Conservation (phyloP, 2,329 filamentous ascomycete genomes). For the Trichophaea hybrida region DNA sequence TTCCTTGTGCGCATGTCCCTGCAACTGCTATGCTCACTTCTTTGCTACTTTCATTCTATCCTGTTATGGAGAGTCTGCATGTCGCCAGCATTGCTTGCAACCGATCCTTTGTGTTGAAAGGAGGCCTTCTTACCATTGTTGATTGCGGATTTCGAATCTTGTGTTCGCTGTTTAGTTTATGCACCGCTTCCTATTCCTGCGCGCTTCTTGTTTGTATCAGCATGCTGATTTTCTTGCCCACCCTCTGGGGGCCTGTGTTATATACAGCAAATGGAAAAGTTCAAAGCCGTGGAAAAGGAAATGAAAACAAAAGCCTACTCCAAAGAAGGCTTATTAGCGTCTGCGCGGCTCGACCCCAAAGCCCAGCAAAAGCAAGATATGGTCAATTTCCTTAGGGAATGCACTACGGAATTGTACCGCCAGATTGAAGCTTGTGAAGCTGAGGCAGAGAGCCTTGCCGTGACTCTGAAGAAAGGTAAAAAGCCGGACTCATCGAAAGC, state of each 20-base stretch:
- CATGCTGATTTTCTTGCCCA: constrained; percentile 22
- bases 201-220: constrained; percentile 24
- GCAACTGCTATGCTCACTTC: neutral
- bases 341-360: constrained; percentile 88
- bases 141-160: neutral
- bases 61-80: too few relatives aligned
- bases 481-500: constrained; percentile 60
- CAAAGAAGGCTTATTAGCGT: constrained; percentile 87
- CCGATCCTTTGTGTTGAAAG: neutral
- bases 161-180: constrained; percentile 9
- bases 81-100: too few relatives aligned
- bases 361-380: constrained; percentile 88
- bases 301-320: constrained; percentile 99
- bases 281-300: constrained; percentile 99
- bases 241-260: constrained; percentile 19
- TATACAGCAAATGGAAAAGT: constrained; percentile 89
- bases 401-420: constrained; percentile 84
- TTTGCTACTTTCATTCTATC: neutral
- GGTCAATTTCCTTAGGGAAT: constrained; percentile 67
- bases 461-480: constrained; percentile 89
- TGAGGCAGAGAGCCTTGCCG: constrained; percentile 72
- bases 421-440: constrained; percentile 89
- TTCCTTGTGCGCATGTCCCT: neutral
- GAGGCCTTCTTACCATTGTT: neutral
- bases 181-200: constrained; percentile 19